Conservation (phyloP, 805 yeast species). For the Wickerhamiella lipophila region DNA sequence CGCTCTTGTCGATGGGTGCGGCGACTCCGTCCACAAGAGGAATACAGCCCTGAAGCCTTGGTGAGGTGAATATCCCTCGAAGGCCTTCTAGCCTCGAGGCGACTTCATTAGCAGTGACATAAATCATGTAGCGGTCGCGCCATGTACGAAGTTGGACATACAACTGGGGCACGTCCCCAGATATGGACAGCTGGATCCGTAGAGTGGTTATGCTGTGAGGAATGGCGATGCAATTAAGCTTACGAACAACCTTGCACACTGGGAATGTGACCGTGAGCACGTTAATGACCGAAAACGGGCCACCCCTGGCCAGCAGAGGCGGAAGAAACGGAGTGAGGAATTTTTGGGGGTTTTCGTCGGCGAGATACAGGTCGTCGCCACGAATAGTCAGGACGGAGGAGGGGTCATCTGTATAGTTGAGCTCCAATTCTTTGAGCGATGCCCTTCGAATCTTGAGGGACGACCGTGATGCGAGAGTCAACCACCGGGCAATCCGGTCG, state of each 20-base stretch:
- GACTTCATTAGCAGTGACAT: constrained; percentile 16
- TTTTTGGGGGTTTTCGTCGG: constrained; percentile 19
- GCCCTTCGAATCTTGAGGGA: constrained; percentile 17
- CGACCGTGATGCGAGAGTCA: constrained; percentile 16
- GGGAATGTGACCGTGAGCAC: constrained; percentile 17
- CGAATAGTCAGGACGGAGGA: constrained; percentile 12
- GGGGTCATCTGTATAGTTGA: constrained; percentile 16
- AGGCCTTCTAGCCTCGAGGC: constrained; percentile 12
- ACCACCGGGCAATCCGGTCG: constrained; percentile 19
- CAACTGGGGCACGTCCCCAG: constrained; percentile 15
- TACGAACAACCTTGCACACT: constrained; percentile 15
- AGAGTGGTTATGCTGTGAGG: constrained; percentile 21
- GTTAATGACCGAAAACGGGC: constrained; percentile 15
- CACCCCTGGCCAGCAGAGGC: constrained; percentile 18
- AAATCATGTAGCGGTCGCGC: constrained; percentile 15
- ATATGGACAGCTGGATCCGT: constrained; percentile 12
- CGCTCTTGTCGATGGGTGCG: constrained; percentile 17
- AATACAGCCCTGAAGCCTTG: constrained; percentile 13
- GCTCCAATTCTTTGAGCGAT: constrained; percentile 16
- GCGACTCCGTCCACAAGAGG: constrained; percentile 22
- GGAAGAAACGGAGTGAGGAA: constrained; percentile 21
- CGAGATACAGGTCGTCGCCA: constrained; percentile 15
- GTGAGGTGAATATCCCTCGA: neutral
- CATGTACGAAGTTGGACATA: constrained; percentile 18
- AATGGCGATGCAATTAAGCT: constrained; percentile 15